These are phyloP conservation scores for Rhododendron henanense DNA, from an alignment of 148 eudicot species.

Conservation along the genomic window DNA sequence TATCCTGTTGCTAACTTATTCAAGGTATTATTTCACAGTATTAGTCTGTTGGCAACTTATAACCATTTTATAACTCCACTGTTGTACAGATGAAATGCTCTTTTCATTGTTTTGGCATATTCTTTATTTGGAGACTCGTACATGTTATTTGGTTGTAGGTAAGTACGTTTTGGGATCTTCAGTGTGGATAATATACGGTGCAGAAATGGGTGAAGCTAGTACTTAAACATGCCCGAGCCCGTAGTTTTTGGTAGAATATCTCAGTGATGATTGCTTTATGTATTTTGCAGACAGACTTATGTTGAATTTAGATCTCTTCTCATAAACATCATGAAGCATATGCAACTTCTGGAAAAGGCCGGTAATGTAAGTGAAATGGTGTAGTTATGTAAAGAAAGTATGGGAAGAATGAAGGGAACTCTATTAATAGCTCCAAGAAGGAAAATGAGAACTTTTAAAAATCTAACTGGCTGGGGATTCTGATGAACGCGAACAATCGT, in stretches of 20 bases:
- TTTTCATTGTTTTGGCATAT: neutral
- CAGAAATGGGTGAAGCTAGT: neutral
- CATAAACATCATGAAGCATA: neutral
- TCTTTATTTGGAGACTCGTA: neutral
- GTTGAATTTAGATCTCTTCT: neutral
- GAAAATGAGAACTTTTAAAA: neutral
- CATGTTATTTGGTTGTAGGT: neutral
- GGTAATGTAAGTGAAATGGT: neutral
- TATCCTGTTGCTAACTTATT: neutral
- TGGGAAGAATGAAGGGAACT: neutral
- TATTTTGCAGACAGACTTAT: neutral
- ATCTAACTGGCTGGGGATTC: neutral
- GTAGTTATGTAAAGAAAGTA: neutral
- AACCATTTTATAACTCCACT: neutral
- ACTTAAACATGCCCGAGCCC: neutral
- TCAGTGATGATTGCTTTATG: neutral
- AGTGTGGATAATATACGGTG: neutral
- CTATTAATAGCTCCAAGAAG: neutral
- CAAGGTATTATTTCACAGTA: neutral
- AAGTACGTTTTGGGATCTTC: neutral
- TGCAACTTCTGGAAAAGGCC: neutral
- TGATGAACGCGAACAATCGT: neutral
- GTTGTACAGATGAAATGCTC: neutral
- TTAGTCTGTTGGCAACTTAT: neutral
- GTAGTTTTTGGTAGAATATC: neutral